A percentile compares a stretch with the other conserved stretches of the same genome.
Evolutionary conservation across 179 eudicot genomes (phyloP).

Genomic region (Carnegiea gigantea): DNA sequence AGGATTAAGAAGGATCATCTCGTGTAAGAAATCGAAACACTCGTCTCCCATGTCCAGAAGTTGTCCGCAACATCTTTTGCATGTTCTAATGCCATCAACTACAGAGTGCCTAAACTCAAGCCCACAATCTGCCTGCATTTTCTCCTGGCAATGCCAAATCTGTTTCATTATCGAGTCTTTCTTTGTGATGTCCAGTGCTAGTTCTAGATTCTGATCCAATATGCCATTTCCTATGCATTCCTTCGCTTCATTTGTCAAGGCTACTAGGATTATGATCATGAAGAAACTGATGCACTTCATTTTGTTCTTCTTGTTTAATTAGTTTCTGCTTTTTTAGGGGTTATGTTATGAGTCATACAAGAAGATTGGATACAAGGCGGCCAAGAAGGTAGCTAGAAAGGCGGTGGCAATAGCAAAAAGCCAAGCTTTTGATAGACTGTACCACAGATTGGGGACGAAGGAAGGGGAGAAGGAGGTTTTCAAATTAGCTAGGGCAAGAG

Average conservation of each 20-base stretch:
- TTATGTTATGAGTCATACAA: background rate
- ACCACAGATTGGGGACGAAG: no score
- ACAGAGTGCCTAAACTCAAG: background rate
- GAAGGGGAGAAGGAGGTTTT: no score
- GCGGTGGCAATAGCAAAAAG: no score
- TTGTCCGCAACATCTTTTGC: background rate
- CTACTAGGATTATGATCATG: background rate
- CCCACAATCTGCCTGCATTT: background rate
- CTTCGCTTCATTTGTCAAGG: background rate
- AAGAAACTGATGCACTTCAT: background rate
- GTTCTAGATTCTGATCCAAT: background rate
- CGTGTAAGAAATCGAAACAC: background rate
- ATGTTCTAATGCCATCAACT: background rate
- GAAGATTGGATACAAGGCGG: no score
- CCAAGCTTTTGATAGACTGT: no score
- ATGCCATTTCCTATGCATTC: background rate
- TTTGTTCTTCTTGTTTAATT: background rate
- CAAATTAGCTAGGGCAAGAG: no score
- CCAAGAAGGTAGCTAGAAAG: no score
- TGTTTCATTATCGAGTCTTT: background rate
- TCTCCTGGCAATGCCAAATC: background rate
- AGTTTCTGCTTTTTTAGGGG: background rate
- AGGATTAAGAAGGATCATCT: no score
- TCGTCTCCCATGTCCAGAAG: background rate
- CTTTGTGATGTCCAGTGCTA: background rate